A percentile compares a stretch with the other conserved stretches of the same genome.
Evolutionary conservation across 805 yeast species (phyloP).

Genomic region (Kodamaea kakaduensis): DNA sequence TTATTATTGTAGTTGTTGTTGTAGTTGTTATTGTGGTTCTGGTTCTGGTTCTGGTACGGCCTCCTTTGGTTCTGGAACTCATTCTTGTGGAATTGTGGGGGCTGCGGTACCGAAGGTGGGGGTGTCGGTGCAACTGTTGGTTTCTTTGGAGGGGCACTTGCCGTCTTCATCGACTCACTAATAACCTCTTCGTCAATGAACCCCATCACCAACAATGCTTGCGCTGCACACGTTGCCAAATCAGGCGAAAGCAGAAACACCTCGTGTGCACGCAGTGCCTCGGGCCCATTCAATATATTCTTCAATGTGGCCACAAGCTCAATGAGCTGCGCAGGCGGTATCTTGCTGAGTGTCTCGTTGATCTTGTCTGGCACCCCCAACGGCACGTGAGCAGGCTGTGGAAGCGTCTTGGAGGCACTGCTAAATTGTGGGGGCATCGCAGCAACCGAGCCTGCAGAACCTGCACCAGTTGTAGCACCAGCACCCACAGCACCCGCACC

Average conservation of each 20-base stretch:
- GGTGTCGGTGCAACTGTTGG: slow-evolving; percentile 14
- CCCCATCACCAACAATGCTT: slow-evolving; percentile 74
- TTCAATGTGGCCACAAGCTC: slow-evolving; percentile 67
- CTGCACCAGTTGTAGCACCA: slow-evolving; percentile 1
- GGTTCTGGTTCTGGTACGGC: slow-evolving; percentile 6
- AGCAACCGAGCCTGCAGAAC: too few relatives aligned
- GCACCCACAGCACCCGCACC: not conserved
- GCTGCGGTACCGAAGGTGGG: slow-evolving; percentile 14
- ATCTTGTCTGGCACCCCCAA: slow-evolving; percentile 54
- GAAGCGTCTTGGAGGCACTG: slow-evolving; percentile 54
- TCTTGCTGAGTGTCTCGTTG: slow-evolving; percentile 55
- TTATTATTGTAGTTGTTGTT: slow-evolving; percentile 2
- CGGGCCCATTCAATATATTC: slow-evolving; percentile 48
- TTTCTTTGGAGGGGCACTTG: slow-evolving; percentile 9
- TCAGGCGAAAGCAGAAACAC: slow-evolving; percentile 52
- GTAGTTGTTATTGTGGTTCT: slow-evolving; percentile 2
- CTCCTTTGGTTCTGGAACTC: too few relatives aligned
- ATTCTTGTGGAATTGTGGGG: slow-evolving; percentile 12
- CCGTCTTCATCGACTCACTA: slow-evolving; percentile 46
- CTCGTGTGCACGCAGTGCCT: slow-evolving; percentile 48
- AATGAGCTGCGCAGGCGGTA: slow-evolving; percentile 68
- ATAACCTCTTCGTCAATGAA: slow-evolving; percentile 66
- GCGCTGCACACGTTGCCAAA: slow-evolving; percentile 65
- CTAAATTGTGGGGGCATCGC: slow-evolving; percentile 42
- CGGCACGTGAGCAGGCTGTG: slow-evolving; percentile 42